phyloP scores from a whole-genome alignment of 352 stramenopile genomes.

The Globisporangium echinulatum region DNA sequence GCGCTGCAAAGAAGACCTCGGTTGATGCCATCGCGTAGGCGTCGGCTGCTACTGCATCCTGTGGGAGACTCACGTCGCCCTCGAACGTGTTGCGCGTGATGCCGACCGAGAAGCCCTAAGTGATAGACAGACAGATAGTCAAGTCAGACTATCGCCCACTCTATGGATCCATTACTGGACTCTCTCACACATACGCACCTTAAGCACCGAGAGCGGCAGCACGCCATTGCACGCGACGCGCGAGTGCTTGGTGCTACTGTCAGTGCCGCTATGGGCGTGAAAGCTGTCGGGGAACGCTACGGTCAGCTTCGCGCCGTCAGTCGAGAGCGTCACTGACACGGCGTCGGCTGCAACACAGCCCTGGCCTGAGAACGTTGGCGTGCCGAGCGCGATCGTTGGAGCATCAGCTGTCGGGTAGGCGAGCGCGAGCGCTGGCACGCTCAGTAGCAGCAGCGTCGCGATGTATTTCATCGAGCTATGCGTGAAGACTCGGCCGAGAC shows the following conservation, averaged over 20 bases:
- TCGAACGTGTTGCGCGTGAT: conserved; percentile 17
- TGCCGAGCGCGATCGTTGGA: neutral
- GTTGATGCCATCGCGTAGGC: conserved; percentile 14
- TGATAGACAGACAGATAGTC: neutral
- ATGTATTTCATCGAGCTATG: neutral
- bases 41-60: neutral
- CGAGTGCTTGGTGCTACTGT: neutral
- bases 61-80: conserved; percentile 14
- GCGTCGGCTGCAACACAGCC: conserved; percentile 1
- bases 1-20: conserved; percentile 19
- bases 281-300: conserved; percentile 7
- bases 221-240: conserved; percentile 11
- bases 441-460: neutral
- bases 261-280: neutral
- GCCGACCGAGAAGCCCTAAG: conserved; percentile 14
- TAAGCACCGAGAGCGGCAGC: neutral
- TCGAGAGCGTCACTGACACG: conserved; percentile 3
- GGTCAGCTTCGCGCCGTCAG: neutral
- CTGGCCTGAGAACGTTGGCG: conserved; percentile 8
- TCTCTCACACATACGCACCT: neutral
- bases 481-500: too few species aligned
- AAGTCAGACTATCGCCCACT: neutral
- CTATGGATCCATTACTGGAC: too few species aligned
- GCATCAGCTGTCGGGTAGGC: too few species aligned
- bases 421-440: too few species aligned